Evolutionary conservation across 331 rosid species (phyloP).

Genomic region (Prunus yedoensis): DNA sequence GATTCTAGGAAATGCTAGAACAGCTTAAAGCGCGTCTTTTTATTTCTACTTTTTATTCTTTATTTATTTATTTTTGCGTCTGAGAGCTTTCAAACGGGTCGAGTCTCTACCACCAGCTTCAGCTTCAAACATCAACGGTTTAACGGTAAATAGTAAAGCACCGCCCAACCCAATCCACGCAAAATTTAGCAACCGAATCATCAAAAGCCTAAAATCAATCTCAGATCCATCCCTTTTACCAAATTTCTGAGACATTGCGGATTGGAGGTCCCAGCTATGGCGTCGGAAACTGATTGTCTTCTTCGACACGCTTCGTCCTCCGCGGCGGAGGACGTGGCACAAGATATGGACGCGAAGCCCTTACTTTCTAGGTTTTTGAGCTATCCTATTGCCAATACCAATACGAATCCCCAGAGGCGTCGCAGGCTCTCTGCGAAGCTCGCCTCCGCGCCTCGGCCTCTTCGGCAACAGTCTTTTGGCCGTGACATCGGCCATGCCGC

Average conservation of each 20-base stretch:
- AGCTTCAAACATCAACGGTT: not conserved
- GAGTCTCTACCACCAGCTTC: not conserved
- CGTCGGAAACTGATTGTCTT: slow-evolving; percentile 33
- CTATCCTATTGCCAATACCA: slow-evolving; percentile 15
- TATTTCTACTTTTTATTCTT: not conserved
- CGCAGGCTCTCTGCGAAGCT: slow-evolving; percentile 26
- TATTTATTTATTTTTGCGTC: too few species aligned
- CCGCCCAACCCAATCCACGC: not conserved
- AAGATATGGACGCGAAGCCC: slow-evolving; percentile 9
- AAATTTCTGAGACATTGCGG: not conserved
- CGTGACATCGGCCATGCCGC: slow-evolving; percentile 70
- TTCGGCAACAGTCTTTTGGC: slow-evolving; percentile 42
- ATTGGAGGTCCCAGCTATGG: not conserved
- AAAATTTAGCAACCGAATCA: not conserved
- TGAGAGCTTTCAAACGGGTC: not conserved
- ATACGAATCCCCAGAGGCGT: slow-evolving; percentile 21
- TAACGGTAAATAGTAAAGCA: not conserved
- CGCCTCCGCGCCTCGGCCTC: slow-evolving; percentile 9
- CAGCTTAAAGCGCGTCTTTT: not conserved
- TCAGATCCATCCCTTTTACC: not conserved
- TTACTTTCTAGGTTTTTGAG: slow-evolving; percentile 17
- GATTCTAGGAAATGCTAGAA: too few species aligned
- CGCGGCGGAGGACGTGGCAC: not conserved
- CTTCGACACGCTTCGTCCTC: slow-evolving; percentile 32
- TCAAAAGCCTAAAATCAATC: not conserved